Base-by-base conservation (phyloP, 495 filamentous ascomycete species). In the Hypoxylon trugodes region DNA sequence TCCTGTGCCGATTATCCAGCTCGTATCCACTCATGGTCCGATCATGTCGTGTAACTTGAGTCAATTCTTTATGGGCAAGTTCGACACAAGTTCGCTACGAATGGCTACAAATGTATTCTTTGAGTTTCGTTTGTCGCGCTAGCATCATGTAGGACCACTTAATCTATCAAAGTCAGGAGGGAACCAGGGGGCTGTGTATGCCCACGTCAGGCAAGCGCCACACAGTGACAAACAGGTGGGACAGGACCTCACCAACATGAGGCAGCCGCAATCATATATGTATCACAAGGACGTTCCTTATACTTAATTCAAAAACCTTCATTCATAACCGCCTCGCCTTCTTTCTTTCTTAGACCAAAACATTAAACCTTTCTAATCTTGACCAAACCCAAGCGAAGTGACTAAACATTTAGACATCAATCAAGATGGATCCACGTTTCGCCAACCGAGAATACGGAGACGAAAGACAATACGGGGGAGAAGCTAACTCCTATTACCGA, bases 171-270 rank as follows among this genome's bases (percentile, higher is more conserved):
- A 26, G n/a, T n/a, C n/a, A n/a, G n/a, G n/a, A n/a, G n/a, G n/a
- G n/a, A n/a, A n/a, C n/a, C 36, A 37, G 43, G 25, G 48, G 48
- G 37, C 36, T 41, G 45, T 12, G 25, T 37, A 45, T 30, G 53
- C 53, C 43, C 61, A 65, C 61, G 61, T 65, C 61, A 58, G 40
- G 48, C 32, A 53, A 47, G 32, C 28, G 46, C 22, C 40, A 58
- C 47, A 33, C 13, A n/a, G n/a, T n/a, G n/a, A n/a, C 47, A 40
- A 42, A 35, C 10, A 41, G 22, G 19, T 33, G 32, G 38, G 19
- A 26, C 15, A 16, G 25, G 24, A 5, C 16, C 35, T 24, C 25
- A 13, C 3, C 43, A 6, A 7, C 19, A 10, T 32, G 13, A 47
- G 35, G 15, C 7, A 4, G 35, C 18, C 12, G 2, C 32, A 50